Evolutionary conservation across 768 basidiomycete genomes (phyloP).

Genomic region (Chiua virens): DNA sequence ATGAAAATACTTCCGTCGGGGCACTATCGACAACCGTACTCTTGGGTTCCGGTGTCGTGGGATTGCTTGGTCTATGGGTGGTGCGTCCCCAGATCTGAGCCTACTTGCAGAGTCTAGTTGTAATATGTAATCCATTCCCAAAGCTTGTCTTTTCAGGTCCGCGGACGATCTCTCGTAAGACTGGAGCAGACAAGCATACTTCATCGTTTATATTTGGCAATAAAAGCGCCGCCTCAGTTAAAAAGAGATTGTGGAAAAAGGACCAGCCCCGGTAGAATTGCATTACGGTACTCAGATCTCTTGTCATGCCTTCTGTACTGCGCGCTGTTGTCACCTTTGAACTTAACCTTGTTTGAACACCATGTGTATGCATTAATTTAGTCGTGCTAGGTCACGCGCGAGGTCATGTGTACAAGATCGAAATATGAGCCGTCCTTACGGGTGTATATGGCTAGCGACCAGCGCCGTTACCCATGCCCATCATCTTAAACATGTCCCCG

Average conservation of each 20-base stretch:
- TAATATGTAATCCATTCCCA: conserved; percentile 7
- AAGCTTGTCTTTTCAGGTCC: conserved; percentile 65
- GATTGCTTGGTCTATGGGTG: conserved; percentile 70
- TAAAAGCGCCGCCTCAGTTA: conserved; percentile 59
- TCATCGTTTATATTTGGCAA: conserved; percentile 81
- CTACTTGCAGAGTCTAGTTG: conserved; percentile 8
- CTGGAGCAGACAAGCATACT: conserved; percentile 81
- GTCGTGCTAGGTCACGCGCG: conserved; percentile 7
- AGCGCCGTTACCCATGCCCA: conserved; percentile 68
- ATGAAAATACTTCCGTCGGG: conserved; percentile 59
- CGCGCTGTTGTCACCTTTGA: conserved; percentile 9
- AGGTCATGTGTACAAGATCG: conserved; percentile 17
- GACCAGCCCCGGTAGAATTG: conserved; percentile 30
- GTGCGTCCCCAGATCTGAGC: conserved; percentile 42
- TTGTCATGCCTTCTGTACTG: conserved; percentile 9
- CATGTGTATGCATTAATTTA: conserved; percentile 17
- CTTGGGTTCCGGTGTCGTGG: conserved; percentile 49
- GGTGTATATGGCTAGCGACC: conserved; percentile 26
- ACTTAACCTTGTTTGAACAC: conserved; percentile 29
- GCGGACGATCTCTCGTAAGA: conserved; percentile 59
- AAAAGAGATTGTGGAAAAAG: conserved; percentile 59
- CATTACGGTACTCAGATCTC: conserved; percentile 20
- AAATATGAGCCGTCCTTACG: conserved; percentile 9
- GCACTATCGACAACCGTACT: conserved; percentile 54
- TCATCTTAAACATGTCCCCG: conserved; percentile 84